Conservation (phyloP, 1,284 basidiomycete species). For the Phylloporus gajari region DNA sequence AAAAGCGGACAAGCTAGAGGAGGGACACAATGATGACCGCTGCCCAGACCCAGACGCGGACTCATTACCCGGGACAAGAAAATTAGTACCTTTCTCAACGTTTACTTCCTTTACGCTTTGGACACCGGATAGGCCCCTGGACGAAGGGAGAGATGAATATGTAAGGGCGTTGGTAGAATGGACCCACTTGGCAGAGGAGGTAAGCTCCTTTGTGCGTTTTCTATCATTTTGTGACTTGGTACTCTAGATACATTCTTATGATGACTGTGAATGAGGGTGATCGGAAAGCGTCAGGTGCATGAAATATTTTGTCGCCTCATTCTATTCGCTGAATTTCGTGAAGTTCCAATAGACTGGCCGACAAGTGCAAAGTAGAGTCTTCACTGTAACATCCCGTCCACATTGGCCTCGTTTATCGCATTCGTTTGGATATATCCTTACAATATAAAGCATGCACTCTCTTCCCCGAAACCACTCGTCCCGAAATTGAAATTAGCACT, state of each 20-base stretch:
- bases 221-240: constrained; percentile 5
- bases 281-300: not conserved
- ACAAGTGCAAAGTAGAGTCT: not conserved
- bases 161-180: constrained; percentile 72
- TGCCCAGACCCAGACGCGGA: constrained; percentile 27
- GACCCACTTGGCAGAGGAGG: constrained; percentile 67
- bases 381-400: not conserved
- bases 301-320: not conserved
- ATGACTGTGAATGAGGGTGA: constrained; percentile 21
- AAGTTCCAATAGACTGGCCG: not conserved
- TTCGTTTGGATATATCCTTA: not conserved
- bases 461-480: not conserved
- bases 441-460: not conserved
- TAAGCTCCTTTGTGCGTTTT: constrained; percentile 44
- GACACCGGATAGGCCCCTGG: constrained; percentile 76
- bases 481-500: not conserved
- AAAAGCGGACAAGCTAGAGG: constrained; percentile 27
- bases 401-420: not conserved
- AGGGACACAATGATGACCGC: constrained; percentile 40
- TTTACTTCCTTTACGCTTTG: constrained; percentile 76
- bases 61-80: constrained; percentile 38
- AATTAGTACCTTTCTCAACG: constrained; percentile 57
- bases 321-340: not conserved
- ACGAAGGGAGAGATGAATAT: constrained; percentile 76
- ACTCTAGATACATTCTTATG: constrained; percentile 40